Conservation (phyloP, 1,284 basidiomycete genomes). For the Microbotryomycetes sp. region DNA sequence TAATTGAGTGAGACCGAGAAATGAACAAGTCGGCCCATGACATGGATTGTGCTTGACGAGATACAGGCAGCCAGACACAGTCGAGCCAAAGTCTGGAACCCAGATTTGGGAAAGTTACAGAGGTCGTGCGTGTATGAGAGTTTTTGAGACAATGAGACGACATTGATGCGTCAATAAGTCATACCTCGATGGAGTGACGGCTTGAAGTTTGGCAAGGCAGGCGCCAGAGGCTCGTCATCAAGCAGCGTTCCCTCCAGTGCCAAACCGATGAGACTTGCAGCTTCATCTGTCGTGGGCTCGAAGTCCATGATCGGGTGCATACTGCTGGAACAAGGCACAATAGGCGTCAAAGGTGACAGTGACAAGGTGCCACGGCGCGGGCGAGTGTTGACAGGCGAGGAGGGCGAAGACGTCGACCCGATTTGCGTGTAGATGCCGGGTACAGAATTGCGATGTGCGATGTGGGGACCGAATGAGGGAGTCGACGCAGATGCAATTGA, state of each 20-base stretch:
- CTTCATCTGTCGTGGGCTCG: background rate
- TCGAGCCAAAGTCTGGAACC: no score
- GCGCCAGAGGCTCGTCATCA: background rate
- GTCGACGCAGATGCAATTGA: background rate
- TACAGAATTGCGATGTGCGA: slow-evolving; percentile 9
- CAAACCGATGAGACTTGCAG: background rate
- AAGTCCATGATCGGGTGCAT: background rate
- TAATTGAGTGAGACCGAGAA: background rate
- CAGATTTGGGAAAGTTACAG: background rate
- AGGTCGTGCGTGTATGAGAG: no score
- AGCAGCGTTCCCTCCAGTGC: background rate
- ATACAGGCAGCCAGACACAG: background rate
- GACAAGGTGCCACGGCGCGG: background rate
- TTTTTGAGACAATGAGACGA: no score
- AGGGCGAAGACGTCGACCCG: background rate
- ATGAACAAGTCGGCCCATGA: background rate
- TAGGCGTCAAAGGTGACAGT: background rate
- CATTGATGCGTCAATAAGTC: background rate
- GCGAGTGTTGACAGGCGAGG: slow-evolving; percentile 1
- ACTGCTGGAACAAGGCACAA: background rate
- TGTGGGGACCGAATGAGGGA: background rate
- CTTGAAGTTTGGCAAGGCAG: background rate
- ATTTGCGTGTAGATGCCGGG: background rate
- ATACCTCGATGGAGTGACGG: background rate
- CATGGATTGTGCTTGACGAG: background rate